These are phyloP conservation scores for Amaranthus cruentus DNA, from an alignment of 148 eudicot genomes.

Conservation along the genomic window DNA sequence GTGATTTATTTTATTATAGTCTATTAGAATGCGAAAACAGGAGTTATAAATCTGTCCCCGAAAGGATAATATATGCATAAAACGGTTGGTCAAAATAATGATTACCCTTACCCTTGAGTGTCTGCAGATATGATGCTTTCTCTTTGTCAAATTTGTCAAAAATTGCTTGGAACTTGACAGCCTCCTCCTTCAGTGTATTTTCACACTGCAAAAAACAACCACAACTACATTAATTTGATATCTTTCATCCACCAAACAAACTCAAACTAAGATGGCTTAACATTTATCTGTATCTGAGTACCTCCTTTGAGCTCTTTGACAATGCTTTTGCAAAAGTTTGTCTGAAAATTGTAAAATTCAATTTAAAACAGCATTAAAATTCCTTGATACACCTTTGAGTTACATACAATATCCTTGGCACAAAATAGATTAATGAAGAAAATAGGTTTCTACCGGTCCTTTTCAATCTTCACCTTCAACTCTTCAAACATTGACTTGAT, in stretches of 20 bases:
- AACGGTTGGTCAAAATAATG: background rate
- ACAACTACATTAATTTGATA: background rate
- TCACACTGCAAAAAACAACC: slow-evolving; percentile 58
- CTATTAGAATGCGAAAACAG: too few species aligned
- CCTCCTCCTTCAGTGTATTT: slow-evolving; percentile 66
- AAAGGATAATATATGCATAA: background rate
- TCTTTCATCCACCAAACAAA: background rate
- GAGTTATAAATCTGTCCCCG: too few species aligned
- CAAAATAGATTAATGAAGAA: background rate
- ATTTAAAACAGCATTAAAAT: background rate
- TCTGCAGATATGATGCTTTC: slow-evolving; percentile 66
- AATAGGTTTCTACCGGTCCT: slow-evolving; percentile 55
- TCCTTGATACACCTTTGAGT: too few species aligned
- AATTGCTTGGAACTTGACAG: slow-evolving; percentile 61
- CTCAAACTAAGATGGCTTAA: background rate
- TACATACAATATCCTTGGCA: background rate
- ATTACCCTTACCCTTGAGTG: slow-evolving; percentile 89
- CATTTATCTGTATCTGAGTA: slow-evolving; percentile 6
- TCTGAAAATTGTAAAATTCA: slow-evolving; percentile 34
- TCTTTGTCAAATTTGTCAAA: slow-evolving; percentile 74
- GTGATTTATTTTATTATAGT: too few species aligned
- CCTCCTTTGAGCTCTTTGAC: slow-evolving; percentile 92
- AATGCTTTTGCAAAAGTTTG: slow-evolving; percentile 71
- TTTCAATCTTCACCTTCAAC: slow-evolving; percentile 70
- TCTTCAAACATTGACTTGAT: slow-evolving; percentile 72